These are phyloP conservation scores for Metschnikowia arizonensis DNA, from an alignment of 805 yeast species.

Conservation along the genomic window DNA sequence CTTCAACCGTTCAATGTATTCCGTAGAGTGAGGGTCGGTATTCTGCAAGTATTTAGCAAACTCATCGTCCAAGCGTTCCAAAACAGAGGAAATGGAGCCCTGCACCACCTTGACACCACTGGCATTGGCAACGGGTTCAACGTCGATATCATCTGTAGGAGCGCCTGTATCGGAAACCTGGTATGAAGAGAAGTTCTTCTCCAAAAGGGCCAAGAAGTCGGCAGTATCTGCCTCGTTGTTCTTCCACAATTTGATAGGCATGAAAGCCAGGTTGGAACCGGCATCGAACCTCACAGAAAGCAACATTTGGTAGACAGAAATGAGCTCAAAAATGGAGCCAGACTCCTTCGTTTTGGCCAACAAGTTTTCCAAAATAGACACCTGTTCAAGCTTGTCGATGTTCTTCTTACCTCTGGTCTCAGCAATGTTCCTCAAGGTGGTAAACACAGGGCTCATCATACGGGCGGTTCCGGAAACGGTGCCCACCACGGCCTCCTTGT, in stretches of 20 bases:
- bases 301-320: slow-evolving; percentile 72
- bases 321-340: slow-evolving; percentile 62
- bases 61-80: slow-evolving; percentile 95
- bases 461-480: slow-evolving; percentile 38
- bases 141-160: slow-evolving; percentile 65
- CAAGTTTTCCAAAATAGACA: slow-evolving; percentile 62
- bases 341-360: slow-evolving; percentile 29
- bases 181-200: slow-evolving; percentile 52
- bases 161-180: slow-evolving; percentile 74
- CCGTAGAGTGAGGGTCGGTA: slow-evolving; percentile 93
- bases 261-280: slow-evolving; percentile 57
- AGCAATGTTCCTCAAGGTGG: slow-evolving; percentile 65
- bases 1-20: slow-evolving; percentile 83
- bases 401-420: slow-evolving; percentile 96
- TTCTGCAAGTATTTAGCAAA: slow-evolving; percentile 80
- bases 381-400: slow-evolving; percentile 78
- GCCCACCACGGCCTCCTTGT: slow-evolving; percentile 25
- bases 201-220: slow-evolving; percentile 63
- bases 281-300: slow-evolving; percentile 87
- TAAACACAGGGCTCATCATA: slow-evolving; percentile 52
- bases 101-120: slow-evolving; percentile 67
- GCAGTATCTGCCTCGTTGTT: slow-evolving; percentile 59
- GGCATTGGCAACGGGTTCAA: slow-evolving; percentile 55
- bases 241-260: slow-evolving; percentile 82
- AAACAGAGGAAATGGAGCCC: slow-evolving; percentile 81